phyloP scores from a whole-genome alignment of 139 green algal genomes.

The Monoraphidium neglectum region DNA sequence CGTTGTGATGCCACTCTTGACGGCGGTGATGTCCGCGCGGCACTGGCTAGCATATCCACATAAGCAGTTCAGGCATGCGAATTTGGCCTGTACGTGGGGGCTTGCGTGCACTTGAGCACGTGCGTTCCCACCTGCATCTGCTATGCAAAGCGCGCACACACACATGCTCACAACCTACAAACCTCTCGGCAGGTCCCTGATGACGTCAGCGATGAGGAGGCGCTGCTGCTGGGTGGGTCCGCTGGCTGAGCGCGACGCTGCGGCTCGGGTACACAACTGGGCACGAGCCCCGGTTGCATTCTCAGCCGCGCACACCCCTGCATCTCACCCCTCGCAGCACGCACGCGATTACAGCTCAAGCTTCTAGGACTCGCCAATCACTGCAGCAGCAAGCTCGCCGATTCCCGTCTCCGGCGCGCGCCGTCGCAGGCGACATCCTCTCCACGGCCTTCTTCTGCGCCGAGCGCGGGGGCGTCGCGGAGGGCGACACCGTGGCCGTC shows the following conservation, averaged over 20 bases:
- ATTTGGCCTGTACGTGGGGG: no score
- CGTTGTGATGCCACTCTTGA: neutral
- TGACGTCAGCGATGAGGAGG: conserved; percentile 51
- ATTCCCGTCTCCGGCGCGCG: neutral
- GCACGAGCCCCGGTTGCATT: no score
- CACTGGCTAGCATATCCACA: no score
- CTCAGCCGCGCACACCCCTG: neutral
- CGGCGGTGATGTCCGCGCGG: neutral
- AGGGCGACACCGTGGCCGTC: conserved; percentile 52
- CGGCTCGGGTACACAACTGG: no score
- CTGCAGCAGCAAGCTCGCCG: neutral
- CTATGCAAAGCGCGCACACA: no score
- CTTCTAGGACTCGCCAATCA: neutral
- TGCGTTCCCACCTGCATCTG: no score
- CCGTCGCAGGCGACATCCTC: conserved; percentile 50
- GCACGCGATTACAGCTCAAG: neutral
- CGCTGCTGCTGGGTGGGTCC: conserved; percentile 58
- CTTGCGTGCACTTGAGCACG: no score
- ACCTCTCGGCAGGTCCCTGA: conserved; percentile 28
- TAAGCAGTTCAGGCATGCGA: no score
- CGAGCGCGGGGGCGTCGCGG: conserved; percentile 33
- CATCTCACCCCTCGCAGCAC: neutral
- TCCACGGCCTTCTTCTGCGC: conserved; percentile 54
- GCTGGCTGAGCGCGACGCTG: no score
- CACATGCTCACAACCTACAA: neutral